Evolutionary conservation across 2,329 filamentous ascomycete species (phyloP).

Genomic region (Arthrobotrys conoides): DNA sequence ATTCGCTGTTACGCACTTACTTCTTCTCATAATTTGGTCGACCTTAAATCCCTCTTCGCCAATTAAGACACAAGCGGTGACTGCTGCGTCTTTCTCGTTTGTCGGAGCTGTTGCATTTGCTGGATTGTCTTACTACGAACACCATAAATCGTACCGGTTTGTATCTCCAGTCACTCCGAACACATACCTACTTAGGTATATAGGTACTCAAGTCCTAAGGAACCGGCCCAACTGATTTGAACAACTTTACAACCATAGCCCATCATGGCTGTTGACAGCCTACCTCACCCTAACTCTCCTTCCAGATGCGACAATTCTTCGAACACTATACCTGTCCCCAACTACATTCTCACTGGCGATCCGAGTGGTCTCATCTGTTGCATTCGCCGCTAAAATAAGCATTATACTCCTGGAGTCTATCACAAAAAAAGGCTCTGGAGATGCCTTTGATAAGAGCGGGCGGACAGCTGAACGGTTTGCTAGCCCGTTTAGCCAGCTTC

Average conservation of each 20-base stretch:
- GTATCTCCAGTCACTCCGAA: neutral
- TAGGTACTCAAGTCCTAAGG: no score
- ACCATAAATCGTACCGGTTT: conserved; percentile 36
- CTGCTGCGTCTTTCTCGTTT: conserved; percentile 23
- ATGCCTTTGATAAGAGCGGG: conserved; percentile 10
- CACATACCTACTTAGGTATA: no score
- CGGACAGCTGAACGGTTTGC: conserved; percentile 66
- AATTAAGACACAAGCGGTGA: conserved; percentile 4
- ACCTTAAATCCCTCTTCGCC: neutral
- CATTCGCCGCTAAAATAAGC: conserved; percentile 21
- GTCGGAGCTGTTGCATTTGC: conserved; percentile 15
- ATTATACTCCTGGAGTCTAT: conserved; percentile 24
- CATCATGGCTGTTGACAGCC: conserved; percentile 44
- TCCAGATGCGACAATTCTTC: conserved; percentile 24
- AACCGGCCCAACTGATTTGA: neutral
- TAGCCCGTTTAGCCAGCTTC: conserved; percentile 66
- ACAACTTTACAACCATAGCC: conserved; percentile 4
- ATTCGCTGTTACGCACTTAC: conserved; percentile 26
- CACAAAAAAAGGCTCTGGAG: neutral
- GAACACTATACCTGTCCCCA: conserved; percentile 41
- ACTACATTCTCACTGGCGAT: conserved; percentile 18
- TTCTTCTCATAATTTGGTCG: conserved; percentile 34
- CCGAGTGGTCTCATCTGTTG: conserved; percentile 23
- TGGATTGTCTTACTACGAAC: conserved; percentile 24
- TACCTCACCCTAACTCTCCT: conserved; percentile 40